A percentile compares a stretch with the other conserved stretches of the same genome.
Conservation (phyloP, 306 rosid genomes). For the Prunus armeniaca region DNA sequence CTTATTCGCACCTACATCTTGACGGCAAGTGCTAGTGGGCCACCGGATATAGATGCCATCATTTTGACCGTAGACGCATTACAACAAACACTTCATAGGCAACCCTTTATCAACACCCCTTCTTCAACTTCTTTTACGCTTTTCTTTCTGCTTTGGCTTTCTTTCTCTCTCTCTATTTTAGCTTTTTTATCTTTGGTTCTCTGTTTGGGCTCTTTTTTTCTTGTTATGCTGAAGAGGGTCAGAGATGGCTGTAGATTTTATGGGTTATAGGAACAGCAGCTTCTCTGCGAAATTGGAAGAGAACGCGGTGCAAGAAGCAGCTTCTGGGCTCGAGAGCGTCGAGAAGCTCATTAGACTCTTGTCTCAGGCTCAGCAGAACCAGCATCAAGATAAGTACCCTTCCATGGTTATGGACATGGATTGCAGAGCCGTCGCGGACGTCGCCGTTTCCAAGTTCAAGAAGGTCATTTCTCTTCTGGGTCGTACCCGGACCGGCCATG, state of each 20-base stretch:
- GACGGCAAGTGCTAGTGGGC: conserved; percentile 48
- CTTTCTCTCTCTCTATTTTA: neutral
- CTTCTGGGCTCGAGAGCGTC: conserved; percentile 72
- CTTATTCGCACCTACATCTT: conserved; percentile 36
- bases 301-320: conserved; percentile 70
- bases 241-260: conserved; percentile 74
- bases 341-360: conserved; percentile 51
- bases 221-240: neutral
- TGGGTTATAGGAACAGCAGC: conserved; percentile 33
- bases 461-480: conserved; percentile 78
- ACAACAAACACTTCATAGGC: neutral
- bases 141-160: neutral
- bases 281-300: conserved; percentile 46
- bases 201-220: neutral
- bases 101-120: conserved; percentile 31
- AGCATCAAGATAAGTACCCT: conserved; percentile 28
- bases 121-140: neutral
- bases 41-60: conserved; percentile 21
- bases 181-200: neutral
- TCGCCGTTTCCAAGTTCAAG: conserved; percentile 79
- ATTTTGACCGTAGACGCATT: conserved; percentile 48
- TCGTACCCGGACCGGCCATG: conserved; percentile 79
- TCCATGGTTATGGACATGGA: conserved; percentile 48
- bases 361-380: conserved; percentile 26
- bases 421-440: conserved; percentile 65